phyloP scores from a whole-genome alignment of 2,329 filamentous ascomycete genomes.

The Colletotrichum sp. region DNA sequence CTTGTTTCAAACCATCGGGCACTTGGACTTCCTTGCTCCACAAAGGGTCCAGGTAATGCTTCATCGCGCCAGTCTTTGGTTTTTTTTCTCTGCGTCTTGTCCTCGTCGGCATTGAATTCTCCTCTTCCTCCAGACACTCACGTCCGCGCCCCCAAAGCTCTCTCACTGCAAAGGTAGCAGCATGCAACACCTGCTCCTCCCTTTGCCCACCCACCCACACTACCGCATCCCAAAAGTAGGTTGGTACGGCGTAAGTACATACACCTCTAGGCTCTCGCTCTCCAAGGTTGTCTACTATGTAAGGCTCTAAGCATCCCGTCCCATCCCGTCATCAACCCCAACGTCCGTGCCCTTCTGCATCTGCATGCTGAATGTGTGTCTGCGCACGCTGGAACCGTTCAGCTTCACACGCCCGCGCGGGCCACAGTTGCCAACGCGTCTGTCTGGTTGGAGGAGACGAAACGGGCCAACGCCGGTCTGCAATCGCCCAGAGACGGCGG shows the following conservation, averaged over 20 bases:
- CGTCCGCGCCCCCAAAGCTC: neutral
- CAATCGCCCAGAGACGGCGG: neutral
- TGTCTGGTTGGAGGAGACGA: neutral
- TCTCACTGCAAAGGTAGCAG: neutral
- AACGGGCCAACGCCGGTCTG: neutral
- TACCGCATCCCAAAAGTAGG: neutral
- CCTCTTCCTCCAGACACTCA: neutral
- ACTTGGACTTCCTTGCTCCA: neutral
- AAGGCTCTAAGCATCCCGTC: neutral
- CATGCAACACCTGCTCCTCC: neutral
- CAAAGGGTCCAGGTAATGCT: conserved; percentile 10
- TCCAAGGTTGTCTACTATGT: neutral
- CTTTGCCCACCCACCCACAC: neutral
- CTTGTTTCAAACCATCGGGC: conserved; percentile 16
- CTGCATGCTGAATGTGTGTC: neutral
- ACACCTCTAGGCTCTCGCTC: neutral
- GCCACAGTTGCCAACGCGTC: neutral
- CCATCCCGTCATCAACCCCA: neutral
- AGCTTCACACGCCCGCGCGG: neutral
- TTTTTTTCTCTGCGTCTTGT: neutral
- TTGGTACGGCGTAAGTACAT: neutral
- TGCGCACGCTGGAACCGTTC: neutral
- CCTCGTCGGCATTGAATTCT: neutral
- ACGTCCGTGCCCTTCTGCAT: neutral
- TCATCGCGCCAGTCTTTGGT: neutral